phyloP scores from a whole-genome alignment of 176 grass and related monocot species.

The Triticum monococcum region DNA sequence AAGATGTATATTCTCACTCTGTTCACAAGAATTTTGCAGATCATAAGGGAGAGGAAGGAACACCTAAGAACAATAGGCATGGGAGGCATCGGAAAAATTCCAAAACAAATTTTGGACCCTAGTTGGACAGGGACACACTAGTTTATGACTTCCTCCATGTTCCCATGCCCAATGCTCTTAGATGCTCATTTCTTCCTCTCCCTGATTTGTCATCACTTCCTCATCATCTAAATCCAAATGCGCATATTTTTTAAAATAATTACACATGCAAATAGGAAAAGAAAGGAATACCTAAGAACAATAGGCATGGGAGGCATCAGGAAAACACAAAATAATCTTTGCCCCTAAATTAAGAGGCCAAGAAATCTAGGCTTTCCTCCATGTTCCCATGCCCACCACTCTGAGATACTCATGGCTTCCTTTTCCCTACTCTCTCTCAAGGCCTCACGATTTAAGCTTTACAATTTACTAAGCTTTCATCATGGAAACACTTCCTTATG shows the following conservation, averaged over 20 bases:
- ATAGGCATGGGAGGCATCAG: constrained; percentile 27
- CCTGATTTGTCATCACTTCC: neutral
- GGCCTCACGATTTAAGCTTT: neutral
- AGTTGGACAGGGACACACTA: neutral
- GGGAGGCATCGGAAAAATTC: constrained; percentile 12
- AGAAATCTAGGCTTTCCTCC: no score
- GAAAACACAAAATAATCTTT: neutral
- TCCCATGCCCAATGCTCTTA: neutral
- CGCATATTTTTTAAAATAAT: neutral
- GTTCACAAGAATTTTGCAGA: neutral
- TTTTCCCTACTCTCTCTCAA: neutral
- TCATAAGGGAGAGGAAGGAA: neutral
- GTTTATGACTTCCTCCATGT: neutral
- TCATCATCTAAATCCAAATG: neutral
- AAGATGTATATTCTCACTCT: no score
- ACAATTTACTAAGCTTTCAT: neutral
- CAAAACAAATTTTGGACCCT: neutral
- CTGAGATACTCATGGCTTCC: constrained; percentile 1
- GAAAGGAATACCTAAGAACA: neutral
- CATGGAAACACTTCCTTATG: neutral
- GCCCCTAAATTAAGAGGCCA: neutral
- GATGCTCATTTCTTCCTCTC: neutral
- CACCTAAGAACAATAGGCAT: neutral
- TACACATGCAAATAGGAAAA: no score
- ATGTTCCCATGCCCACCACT: no score